Percentiles rank a stretch among this genome's conserved stretches.
These are phyloP conservation scores for Mycena venus DNA, from an alignment of 768 basidiomycete genomes.

Conservation along the genomic window DNA sequence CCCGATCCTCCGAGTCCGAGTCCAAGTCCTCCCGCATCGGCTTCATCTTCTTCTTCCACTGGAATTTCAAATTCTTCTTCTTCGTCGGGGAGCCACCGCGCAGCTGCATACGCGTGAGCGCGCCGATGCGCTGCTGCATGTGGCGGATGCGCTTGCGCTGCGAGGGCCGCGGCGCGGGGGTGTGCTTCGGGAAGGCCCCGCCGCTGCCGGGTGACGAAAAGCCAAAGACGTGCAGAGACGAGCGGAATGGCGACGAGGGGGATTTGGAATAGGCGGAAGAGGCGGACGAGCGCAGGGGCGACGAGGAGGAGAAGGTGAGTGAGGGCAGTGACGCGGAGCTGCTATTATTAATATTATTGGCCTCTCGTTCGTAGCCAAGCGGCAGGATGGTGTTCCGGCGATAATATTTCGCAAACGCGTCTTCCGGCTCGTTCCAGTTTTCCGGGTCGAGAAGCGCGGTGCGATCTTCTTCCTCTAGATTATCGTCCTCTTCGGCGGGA, in stretches of 20 bases:
- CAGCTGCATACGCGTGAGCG: conserved; percentile 18
- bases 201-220: conserved; percentile 34
- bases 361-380: conserved; percentile 38
- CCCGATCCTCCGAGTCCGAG: conserved; percentile 10
- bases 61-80: not conserved
- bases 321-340: conserved; percentile 15
- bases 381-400: conserved; percentile 40
- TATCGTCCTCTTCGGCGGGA: conserved; percentile 36
- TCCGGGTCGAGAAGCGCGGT: conserved; percentile 37
- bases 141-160: conserved; percentile 51
- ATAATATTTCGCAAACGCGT: conserved; percentile 48
- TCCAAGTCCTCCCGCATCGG: no score
- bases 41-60: not conserved
- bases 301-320: conserved; percentile 27
- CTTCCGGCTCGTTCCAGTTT: conserved; percentile 47
- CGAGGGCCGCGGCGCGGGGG: conserved; percentile 57
- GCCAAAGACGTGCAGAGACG: conserved; percentile 32
- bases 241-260: conserved; percentile 6
- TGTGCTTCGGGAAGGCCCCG: conserved; percentile 44
- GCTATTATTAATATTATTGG: conserved; percentile 38
- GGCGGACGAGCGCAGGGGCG: conserved; percentile 22
- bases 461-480: conserved; percentile 37
- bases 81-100: not conserved
- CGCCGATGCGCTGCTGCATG: conserved; percentile 45
- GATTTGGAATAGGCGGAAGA: conserved; percentile 7